Evolutionary conservation across 176 grass and related monocot genomes (phyloP), one percentile per base, ranked within the genome.

Genomic region (Poa pratensis): DNA sequence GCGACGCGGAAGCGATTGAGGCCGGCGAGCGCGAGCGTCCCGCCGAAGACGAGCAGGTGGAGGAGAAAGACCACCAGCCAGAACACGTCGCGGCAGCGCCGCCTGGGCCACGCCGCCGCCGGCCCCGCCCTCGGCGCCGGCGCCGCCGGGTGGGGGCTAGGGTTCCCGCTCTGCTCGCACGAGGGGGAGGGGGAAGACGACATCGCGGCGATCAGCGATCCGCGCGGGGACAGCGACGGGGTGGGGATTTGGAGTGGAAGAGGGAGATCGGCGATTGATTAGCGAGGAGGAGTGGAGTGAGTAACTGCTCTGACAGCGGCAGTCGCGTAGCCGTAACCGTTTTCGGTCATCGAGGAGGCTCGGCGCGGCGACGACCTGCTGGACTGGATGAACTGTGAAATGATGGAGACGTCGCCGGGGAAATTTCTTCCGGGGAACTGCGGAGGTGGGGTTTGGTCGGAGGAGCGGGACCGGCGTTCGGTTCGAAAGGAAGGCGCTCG

Each of bases 71-170:
- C 86, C 16, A 90, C 63, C 46, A 98, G 87, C 96, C 96, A 98
- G 83, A 98, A 98, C 17, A 98, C 89, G 90, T 98, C 96, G 49
- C 83, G 78, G 87, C 96, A 98, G 79, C 86, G 89, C 37, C 96
- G 77, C 80, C 76, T 80, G 34, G 83, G 75, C 88, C 83, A 70
- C 71, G 71, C 65, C 87, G 75, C 79, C 43, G 43, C 67, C 82
- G 46, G 57, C 20, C 64, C 37, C 5, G 37, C n/a, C n/a, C n/a
- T n/a, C n/a, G n/a, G n/a, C 48, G 84, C 3, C 20, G 66, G 59
- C 4, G 75, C n/a, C 19, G 55, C 13, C 42, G 53, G 64, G 14
- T 30, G 30, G 48, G 80, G 75, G 87, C 80, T 92, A 86, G 83
- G 87, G 86, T 89, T 86, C 51, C 13, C 50, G 75, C 87, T 75